A percentile compares a stretch with the other conserved stretches of the same genome.
phyloP scores from a whole-genome alignment of 805 yeast genomes.

The Scheffersomyces coipomensis region DNA sequence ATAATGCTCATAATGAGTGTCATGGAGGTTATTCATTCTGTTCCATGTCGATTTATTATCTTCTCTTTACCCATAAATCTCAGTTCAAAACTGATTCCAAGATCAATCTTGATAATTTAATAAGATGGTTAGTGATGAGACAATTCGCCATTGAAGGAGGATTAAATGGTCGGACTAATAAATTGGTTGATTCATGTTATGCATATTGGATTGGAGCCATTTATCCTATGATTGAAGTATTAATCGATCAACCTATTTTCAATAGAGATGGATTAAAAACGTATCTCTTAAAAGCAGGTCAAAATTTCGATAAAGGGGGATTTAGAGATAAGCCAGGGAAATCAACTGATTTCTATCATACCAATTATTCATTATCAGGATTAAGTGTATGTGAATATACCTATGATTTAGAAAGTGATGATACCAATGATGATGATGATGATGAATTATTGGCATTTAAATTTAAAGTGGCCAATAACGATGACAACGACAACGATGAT shows the following conservation, averaged over 20 bases:
- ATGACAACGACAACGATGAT: slow-evolving; percentile 2
- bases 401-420: slow-evolving; percentile 16
- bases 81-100: slow-evolving; percentile 7
- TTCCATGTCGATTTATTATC: slow-evolving; percentile 63
- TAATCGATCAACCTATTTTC: slow-evolving; percentile 27
- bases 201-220: slow-evolving; percentile 93
- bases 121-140: slow-evolving; percentile 68
- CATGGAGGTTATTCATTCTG: slow-evolving; percentile 98
- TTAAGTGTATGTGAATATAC: slow-evolving; percentile 56
- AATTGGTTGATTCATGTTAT: slow-evolving; percentile 94
- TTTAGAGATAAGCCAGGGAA: slow-evolving; percentile 85
- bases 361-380: slow-evolving; percentile 82
- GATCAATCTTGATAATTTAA: slow-evolving; percentile 45
- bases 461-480: slow-evolving; percentile 4
- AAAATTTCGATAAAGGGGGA: slow-evolving; percentile 63
- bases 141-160: slow-evolving; percentile 84
- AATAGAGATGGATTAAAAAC: slow-evolving; percentile 58
- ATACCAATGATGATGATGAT: not conserved
- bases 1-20: slow-evolving; percentile 76
- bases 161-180: slow-evolving; percentile 84
- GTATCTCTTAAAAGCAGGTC: slow-evolving; percentile 78
- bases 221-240: slow-evolving; percentile 59
- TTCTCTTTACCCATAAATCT: slow-evolving; percentile 41
- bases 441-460: slow-evolving; percentile 16
- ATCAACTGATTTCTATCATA: slow-evolving; percentile 82